These are phyloP conservation scores for Sphaerosporella brunnea DNA, from an alignment of 495 filamentous ascomycete genomes.

Conservation along the genomic window DNA sequence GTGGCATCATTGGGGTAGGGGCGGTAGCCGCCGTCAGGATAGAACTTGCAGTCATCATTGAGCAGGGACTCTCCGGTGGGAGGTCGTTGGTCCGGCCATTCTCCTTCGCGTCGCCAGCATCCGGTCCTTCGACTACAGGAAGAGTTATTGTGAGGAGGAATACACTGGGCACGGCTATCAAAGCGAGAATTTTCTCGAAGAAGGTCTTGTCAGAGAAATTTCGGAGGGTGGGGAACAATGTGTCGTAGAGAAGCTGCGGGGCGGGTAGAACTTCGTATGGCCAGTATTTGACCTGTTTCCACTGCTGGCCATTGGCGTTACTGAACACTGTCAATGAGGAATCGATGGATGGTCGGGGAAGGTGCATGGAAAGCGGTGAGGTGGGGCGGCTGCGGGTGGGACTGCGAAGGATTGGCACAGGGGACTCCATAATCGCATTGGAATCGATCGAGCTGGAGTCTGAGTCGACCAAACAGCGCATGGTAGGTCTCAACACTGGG, in stretches of 20 bases:
- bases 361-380: conserved; percentile 34
- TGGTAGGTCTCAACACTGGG: conserved; percentile 7
- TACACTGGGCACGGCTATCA: conserved; percentile 72
- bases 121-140: conserved; percentile 56
- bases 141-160: conserved; percentile 80
- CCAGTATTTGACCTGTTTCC: conserved; percentile 44
- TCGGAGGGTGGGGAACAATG: conserved; percentile 75
- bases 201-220: conserved; percentile 58
- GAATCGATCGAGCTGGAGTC: conserved; percentile 8
- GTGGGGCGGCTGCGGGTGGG: conserved; percentile 26
- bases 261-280: conserved; percentile 52
- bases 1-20: conserved; percentile 1
- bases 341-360: conserved; percentile 35
- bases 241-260: conserved; percentile 48
- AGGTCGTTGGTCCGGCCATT: neutral
- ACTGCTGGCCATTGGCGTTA: conserved; percentile 13
- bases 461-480: conserved; percentile 17
- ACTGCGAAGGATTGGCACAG: conserved; percentile 30
- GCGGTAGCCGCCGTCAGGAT: conserved; percentile 14
- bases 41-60: conserved; percentile 11
- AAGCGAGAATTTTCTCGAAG: conserved; percentile 58
- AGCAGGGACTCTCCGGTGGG: conserved; percentile 1
- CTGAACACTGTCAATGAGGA: conserved; percentile 28
- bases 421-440: conserved; percentile 30
- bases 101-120: neutral